Evolutionary conservation across 257 asterid genomes (phyloP), one percentile per base, ranked within the genome.

Genomic region (Solanum appendiculatum): DNA sequence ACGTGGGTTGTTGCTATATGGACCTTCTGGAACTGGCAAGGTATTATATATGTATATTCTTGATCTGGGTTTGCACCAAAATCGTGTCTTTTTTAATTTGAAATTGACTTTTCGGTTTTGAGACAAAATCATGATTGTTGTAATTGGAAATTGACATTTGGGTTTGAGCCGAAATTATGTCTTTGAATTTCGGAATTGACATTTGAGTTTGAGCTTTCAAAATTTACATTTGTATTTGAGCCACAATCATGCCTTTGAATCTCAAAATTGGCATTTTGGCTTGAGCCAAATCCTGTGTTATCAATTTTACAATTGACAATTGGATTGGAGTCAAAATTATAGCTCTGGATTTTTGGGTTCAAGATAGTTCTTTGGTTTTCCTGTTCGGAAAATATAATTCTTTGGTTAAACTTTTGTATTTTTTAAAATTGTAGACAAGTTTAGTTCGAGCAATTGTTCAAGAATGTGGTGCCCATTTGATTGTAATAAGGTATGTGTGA

Each of bases 1-100:
- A 70, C 93, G 94, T 27, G 98, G 98, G 63, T 94, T 96, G 94
- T 91, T 97, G 91, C 98, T 97, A 15, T 94, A 95, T 74, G 98
- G 99, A 37, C 99, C 99, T 56, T 95, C 98, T 1, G 99, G 99
- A 83, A 95, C 99, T 23, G 99, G 99, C 84, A 97, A 97, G 98
- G 99, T 96, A 90, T 86, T 82, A 11, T 69, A 72, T 36, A 29
- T 44, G 34, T 33, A 1, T 27, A 23, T 31, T 37, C 84, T 86
- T 86, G 73, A 48, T 70, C 77, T 46, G 31, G 27, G 20, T 31
- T 5, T 40, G 83, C 13, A 54, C 42, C 69, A 70, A 85, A 70
- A 48, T 44, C 25, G 39, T 69, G 64, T 33, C 36, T 16, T 3
- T 27, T 80, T 27, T 6, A 80, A 20, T 80, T 80, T 46, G 0